Conservation (phyloP, 1,139 yeast species). For the Zygosaccharomyces pseudobailii region DNA sequence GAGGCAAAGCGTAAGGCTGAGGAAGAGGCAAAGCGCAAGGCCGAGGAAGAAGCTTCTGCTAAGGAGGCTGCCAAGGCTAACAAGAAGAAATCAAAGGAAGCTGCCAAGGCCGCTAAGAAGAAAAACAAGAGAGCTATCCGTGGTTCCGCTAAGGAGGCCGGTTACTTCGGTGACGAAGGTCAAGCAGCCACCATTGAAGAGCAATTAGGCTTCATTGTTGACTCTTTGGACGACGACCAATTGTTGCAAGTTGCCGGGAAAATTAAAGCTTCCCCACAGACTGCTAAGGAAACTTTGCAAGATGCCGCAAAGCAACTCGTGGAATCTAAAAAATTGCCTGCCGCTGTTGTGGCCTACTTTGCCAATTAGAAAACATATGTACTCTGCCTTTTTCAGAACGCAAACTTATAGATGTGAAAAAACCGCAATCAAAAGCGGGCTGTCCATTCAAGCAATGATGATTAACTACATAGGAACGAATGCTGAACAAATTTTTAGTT, state of each 20-base stretch:
- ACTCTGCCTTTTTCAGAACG: no score
- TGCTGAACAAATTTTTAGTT: no score
- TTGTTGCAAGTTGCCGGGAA: conserved; percentile 66
- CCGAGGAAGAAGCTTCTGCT: conserved; percentile 64
- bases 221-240: conserved; percentile 70
- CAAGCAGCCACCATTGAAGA: conserved; percentile 65
- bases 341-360: conserved; percentile 41
- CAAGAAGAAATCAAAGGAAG: conserved; percentile 91
- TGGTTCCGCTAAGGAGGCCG: conserved; percentile 74
- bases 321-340: conserved; percentile 42
- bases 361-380: background rate
- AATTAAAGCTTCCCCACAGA: conserved; percentile 44
- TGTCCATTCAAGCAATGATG: background rate
- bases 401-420: no score
- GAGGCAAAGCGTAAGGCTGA: conserved; percentile 83
- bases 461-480: no score
- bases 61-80: conserved; percentile 57
- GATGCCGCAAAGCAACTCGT: conserved; percentile 44
- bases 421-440: background rate
- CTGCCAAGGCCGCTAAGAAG: conserved; percentile 95
- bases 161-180: conserved; percentile 74
- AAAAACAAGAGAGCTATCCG: conserved; percentile 94
- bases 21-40: conserved; percentile 75
- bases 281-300: conserved; percentile 45
- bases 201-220: conserved; percentile 76